A percentile compares a stretch with the other conserved stretches of the same genome.
phyloP scores from a whole-genome alignment of 2,329 filamentous ascomycete genomes.

The Penicillium hesseltinei region DNA sequence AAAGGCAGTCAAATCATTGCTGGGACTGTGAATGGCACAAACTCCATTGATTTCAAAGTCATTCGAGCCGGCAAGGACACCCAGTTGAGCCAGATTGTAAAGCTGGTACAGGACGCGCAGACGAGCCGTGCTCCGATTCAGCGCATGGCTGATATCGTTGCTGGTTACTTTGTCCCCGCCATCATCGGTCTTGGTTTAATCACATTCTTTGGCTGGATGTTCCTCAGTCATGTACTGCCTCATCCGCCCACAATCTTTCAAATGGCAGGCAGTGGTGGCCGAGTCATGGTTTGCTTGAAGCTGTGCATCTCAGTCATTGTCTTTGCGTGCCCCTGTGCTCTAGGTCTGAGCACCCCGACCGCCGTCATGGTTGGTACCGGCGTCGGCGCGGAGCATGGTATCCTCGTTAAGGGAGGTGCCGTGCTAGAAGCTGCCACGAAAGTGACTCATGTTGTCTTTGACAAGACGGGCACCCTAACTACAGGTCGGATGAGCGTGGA shows the following conservation, averaged over 20 bases:
- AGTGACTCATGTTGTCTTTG: constrained; percentile 83
- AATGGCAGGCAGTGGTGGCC: constrained; percentile 76
- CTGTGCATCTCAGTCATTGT: constrained; percentile 98
- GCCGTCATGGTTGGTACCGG: constrained; percentile 99
- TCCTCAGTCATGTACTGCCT: constrained; percentile 79
- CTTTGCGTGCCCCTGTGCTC: constrained; percentile 93
- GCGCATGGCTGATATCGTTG: constrained; percentile 82
- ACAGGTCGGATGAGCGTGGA: constrained; percentile 94
- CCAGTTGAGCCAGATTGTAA: constrained; percentile 95
- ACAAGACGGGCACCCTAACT: constrained; percentile 95
- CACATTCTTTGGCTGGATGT: constrained; percentile 92
- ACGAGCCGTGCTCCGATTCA: constrained; percentile 94
- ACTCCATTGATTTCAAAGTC: constrained; percentile 86
- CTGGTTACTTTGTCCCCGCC: constrained; percentile 88
- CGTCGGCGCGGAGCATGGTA: constrained; percentile 89
- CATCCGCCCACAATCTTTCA: constrained; percentile 88
- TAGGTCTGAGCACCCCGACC: constrained; percentile 93
- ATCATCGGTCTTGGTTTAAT: constrained; percentile 80
- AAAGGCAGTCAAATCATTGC: constrained; percentile 79
- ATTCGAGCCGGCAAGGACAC: constrained; percentile 91
- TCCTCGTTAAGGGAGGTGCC: constrained; percentile 94
- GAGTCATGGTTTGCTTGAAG: constrained; percentile 94
- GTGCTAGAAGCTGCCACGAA: constrained; percentile 88
- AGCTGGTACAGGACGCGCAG: constrained; percentile 96
- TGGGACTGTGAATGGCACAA: constrained; percentile 92